Evolutionary conservation across 257 asterid species (phyloP).

Genomic region (Nicotiana paniculata): DNA sequence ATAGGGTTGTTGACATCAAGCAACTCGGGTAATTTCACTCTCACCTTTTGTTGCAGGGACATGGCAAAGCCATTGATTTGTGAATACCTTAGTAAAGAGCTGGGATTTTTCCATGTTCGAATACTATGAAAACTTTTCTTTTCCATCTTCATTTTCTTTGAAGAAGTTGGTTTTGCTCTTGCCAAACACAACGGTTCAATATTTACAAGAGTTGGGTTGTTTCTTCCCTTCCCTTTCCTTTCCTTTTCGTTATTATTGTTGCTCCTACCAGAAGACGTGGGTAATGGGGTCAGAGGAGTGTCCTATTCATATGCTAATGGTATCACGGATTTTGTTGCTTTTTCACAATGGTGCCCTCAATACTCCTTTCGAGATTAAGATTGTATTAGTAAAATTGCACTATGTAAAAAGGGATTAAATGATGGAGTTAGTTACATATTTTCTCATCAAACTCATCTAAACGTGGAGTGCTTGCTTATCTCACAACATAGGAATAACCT

Average conservation of each 20-base stretch:
- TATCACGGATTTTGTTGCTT: neutral
- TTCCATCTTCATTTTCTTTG: neutral
- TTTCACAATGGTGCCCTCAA: neutral
- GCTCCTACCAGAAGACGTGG: neutral
- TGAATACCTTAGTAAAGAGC: neutral
- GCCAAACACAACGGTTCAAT: neutral
- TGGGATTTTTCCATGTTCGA: neutral
- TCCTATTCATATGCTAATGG: neutral
- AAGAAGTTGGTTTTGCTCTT: constrained; percentile 5
- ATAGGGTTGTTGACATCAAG: neutral
- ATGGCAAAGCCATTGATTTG: neutral
- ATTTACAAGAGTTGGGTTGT: neutral
- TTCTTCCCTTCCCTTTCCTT: neutral
- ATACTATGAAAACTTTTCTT: neutral
- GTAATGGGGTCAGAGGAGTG: neutral
- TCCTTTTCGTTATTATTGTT: neutral
- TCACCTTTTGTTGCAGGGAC: constrained; percentile 11
- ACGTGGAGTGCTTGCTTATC: neutral
- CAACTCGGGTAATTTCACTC: constrained; percentile 3
- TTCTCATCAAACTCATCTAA: constrained; percentile 1
- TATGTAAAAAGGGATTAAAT: neutral
- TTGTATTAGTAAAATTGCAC: neutral
- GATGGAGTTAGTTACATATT: neutral
- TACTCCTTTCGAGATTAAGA: neutral
- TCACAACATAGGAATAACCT: neutral